A percentile compares a stretch with the other conserved stretches of the same genome.
phyloP scores from a whole-genome alignment of 2,329 filamentous ascomycete species.

The Thelonectria olida region DNA sequence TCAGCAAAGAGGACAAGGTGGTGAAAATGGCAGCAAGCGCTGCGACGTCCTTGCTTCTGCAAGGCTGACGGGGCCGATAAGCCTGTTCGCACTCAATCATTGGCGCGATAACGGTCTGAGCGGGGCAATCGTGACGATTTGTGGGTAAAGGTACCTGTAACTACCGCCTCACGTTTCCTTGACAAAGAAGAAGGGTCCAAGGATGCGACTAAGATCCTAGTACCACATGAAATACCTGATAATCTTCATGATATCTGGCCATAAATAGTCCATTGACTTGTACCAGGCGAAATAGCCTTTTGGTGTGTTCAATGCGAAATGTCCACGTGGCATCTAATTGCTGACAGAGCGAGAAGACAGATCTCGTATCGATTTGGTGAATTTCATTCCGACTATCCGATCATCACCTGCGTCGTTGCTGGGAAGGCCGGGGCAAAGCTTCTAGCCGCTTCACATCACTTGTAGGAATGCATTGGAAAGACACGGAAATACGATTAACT shows the following conservation, averaged over 20 bases:
- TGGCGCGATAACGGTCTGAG: conserved; percentile 32
- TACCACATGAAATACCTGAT: not conserved
- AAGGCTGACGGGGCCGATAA: conserved; percentile 39
- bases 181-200: conserved; percentile 27
- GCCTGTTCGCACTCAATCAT: not conserved
- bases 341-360: not conserved
- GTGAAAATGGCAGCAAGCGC: conserved; percentile 36
- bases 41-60: conserved; percentile 37
- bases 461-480: too few relatives aligned
- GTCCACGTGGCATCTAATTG: not conserved
- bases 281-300: not conserved
- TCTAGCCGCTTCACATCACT: too few relatives aligned
- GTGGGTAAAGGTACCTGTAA: too few relatives aligned
- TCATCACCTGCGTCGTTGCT: too few relatives aligned
- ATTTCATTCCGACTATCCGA: too few relatives aligned
- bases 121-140: conserved; percentile 19
- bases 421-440: too few relatives aligned
- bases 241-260: conserved; percentile 20
- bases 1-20: conserved; percentile 49
- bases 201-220: not conserved
- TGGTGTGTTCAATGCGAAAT: not conserved
- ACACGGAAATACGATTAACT: too few relatives aligned
- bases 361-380: not conserved
- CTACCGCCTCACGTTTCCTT: conserved; percentile 25
- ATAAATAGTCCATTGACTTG: not conserved